Evolutionary conservation across 2,329 filamentous ascomycete species (phyloP), one percentile per base, ranked within the genome.

Genomic region (Fusarium napiforme): DNA sequence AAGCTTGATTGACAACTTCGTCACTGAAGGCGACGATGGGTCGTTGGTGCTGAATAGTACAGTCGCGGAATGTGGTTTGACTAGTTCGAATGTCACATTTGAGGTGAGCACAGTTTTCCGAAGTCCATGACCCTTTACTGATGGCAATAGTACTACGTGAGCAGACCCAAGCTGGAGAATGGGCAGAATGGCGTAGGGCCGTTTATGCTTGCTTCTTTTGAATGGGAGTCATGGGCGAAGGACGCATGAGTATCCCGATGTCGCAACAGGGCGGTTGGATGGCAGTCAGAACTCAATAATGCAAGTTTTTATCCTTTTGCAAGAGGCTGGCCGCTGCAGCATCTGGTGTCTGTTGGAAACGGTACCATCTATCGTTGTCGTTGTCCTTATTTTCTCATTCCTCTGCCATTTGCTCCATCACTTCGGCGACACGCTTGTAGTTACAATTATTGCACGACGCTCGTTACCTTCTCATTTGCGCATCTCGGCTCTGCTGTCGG

Each of bases 41-140:
- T 84, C 84, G 0, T 60, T 87, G 34, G 81, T 82, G 60, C 86
- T 84, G 72, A 84, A 86, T 49, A 83, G 85, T 2, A 88, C 87
- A 0, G 87, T 88, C 1, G 77, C 81, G 26, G 86, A 88, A 10
- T 72, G 69, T 5, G 86, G 87, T n/a, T 85, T 84, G 60, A 74
- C 88, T 56, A 83, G 81, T 67, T 82, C 83, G 1, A 81, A 85
- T 62, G 87, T 83, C 5, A 82, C 81, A 5, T 89, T 86, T 67
- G 83, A 87, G 71, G 85, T 87, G 73, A 79, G 83, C 60, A 34
- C 5, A 16, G 3, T 15, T 36, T 36, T 36, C 14, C 34, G 4
- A 36, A 6, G 7, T 36, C 15, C 15, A 36, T 16, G 34, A 16
- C 34, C 34, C 1, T 36, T 36, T 15, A 18, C 34, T 36, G 30